Evolutionary conservation across 2,329 filamentous ascomycete species (phyloP), one percentile per base, ranked within the genome.

Genomic region (Ilyonectria robusta): DNA sequence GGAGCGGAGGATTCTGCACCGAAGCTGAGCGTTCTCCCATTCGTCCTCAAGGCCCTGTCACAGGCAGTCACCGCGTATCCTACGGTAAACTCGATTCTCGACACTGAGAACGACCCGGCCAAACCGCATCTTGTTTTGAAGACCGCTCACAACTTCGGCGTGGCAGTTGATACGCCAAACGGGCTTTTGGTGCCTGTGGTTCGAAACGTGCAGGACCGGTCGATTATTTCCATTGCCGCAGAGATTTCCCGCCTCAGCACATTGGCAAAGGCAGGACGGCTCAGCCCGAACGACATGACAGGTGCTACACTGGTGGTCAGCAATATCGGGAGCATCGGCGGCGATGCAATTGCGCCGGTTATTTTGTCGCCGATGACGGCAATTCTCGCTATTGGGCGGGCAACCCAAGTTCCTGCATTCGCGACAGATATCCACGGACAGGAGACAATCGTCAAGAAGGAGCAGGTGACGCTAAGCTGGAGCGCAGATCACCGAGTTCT

Each of bases 131-230:
- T 68, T 0, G 47, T 33, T 2, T 21, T 68, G 9, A 65, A 56
- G 21, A 19, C 29, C 6, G 42, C 58, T 13, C 66, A 68, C 21
- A 66, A 68, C n/a, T 50, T 68, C 6, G 66, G 66, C 4, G 42
- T 68, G 17, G 66, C 66, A 3, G 29, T 68, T 6, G 62, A 66
- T n/a, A 68, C 62, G 6, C 58, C 58, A n/a, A 58, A 59, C 0
- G 66, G 66, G 1, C 62, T 68, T 6, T 11, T 68, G 3, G 66
- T 68, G 17, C 66, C 66, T 3, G 66, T 66, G 10, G 19, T 68
- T 17, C 54, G 50, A 5, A 29, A 68, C 5, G 62, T 68, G 13
- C 66, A 68, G 23, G 11, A 59, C 11, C 62, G 62, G 21, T 68
- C 66, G 0, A 33, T 68, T 2, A 4, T 51, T 1, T 66, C 62